A percentile compares a stretch with the other conserved stretches of the same genome.
Conservation (phyloP, 2,329 filamentous ascomycete genomes). For the Tricladium varicosporioides region DNA sequence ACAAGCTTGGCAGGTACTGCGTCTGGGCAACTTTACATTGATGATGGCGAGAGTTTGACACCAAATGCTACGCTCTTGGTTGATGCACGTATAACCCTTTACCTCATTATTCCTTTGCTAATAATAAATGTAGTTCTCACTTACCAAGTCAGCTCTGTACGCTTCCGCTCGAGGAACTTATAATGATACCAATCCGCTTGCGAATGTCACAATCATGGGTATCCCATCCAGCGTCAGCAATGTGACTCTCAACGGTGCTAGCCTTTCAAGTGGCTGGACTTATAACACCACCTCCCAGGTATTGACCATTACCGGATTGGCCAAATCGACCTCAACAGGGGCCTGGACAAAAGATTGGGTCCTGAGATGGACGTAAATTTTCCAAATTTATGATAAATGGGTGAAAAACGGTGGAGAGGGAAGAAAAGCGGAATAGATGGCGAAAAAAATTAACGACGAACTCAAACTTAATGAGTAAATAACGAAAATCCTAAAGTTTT, state of each 20-base stretch:
- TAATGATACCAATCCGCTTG: conserved; percentile 55
- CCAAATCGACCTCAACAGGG: conserved; percentile 46
- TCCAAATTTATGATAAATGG: too few relatives aligned
- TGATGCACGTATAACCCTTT: conserved; percentile 21
- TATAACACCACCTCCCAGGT: conserved; percentile 48
- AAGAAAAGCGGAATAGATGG: too few relatives aligned
- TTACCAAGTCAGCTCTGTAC: conserved; percentile 43
- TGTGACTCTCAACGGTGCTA: conserved; percentile 52
- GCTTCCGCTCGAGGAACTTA: conserved; percentile 51
- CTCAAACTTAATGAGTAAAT: too few relatives aligned
- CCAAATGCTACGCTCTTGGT: conserved; percentile 54
- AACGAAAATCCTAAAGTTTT: too few relatives aligned
- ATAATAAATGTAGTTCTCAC: conserved; percentile 39
- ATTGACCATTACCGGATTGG: conserved; percentile 50
- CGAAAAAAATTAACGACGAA: too few relatives aligned
- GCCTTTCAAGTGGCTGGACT: conserved; percentile 43
- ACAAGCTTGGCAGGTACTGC: too few relatives aligned
- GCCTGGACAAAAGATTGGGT: conserved; percentile 60
- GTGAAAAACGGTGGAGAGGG: too few relatives aligned
- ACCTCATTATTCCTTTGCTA: not conserved
- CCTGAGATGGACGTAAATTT: conserved; percentile 46
- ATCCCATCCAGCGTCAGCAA: conserved; percentile 40
- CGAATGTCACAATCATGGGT: conserved; percentile 63
- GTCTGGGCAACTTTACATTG: too few relatives aligned
- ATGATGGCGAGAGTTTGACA: too few relatives aligned